Evolutionary conservation across 2,329 filamentous ascomycete genomes (phyloP), one percentile per base, ranked within the genome.

Genomic region (Penicillium sp.): DNA sequence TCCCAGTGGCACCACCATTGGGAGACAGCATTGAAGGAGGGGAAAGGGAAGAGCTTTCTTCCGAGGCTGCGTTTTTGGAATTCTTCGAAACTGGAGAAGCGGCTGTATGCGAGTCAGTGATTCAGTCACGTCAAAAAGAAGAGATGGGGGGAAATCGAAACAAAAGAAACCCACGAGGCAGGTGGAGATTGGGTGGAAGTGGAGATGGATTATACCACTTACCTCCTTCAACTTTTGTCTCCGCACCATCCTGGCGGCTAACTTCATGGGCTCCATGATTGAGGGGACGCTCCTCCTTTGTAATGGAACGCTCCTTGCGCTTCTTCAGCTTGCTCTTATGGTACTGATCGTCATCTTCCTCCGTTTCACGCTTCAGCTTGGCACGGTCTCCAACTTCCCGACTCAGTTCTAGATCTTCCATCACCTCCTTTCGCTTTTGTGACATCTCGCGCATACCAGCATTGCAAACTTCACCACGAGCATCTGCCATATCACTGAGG

Each of bases 281-380:
- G 36, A 78, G 68, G 16, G 79, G 79, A 29, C 79, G 69, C 39
- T 80, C 76, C 47, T 86, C 80, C 44, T 77, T 79, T 20, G 78
- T 68, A 38, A 65, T 73, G 42, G 83, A 80, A 6, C 78, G 72
- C 16, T 84, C 86, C 68, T 88, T 89, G 62, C 86, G 82, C 71
- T 87, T 89, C 74, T 87, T 89, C 50, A 84, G 76, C 63, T 90
- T 89, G 16, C 73, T 69, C 59, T 79, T 77, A 56, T 79, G 58
- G 18, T 64, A 65, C 65, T 74, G 60, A 29, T 74, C 67, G 32
- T 71, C 65, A 20, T 70, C 65, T 31, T 71, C 68, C 36, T 74
- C 64, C 3, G 60, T 62, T 50, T 72, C 68, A 34, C 66, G 59
- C 56, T 71, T 73, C 57, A 70, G 58, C 43, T 63, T 67, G 23